Conservation (phyloP, 192 early-diverging fungal genomes). For the Geranomyces variabilis region DNA sequence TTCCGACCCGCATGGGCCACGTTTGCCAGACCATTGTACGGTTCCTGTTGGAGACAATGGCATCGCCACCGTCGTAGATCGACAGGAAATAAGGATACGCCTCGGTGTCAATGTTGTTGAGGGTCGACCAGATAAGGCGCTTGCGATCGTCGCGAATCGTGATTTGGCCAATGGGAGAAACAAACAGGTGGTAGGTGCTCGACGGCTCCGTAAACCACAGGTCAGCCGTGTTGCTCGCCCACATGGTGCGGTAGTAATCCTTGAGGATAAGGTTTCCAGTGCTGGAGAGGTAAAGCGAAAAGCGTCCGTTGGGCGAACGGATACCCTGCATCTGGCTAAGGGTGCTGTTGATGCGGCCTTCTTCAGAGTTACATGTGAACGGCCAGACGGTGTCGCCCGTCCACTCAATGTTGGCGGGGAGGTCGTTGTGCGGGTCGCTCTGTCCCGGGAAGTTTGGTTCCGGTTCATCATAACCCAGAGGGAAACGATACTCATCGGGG, state of each 20-base stretch:
- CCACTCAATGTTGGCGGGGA: neutral
- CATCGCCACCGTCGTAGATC: neutral
- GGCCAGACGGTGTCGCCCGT: neutral
- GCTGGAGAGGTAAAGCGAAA: neutral
- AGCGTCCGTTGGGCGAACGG: neutral
- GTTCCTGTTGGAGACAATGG: neutral
- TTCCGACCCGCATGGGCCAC: neutral
- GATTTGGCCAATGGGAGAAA: neutral
- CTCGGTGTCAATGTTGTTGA: neutral
- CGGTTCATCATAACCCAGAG: neutral
- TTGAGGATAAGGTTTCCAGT: neutral
- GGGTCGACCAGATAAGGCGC: neutral
- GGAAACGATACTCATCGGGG: neutral
- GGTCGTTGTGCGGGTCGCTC: neutral
- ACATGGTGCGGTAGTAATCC: neutral
- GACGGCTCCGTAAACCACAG: neutral
- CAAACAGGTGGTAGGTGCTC: neutral
- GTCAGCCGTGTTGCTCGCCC: neutral
- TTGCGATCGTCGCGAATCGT: neutral
- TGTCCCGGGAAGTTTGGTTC: constrained; percentile 1
- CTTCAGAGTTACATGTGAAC: too few species aligned
- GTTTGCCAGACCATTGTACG: neutral
- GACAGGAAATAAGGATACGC: neutral
- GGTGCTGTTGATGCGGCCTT: too few species aligned
- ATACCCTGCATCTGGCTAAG: neutral